Conservation (phyloP, 176 grass and related monocot species). For the Oryza brachyantha region DNA sequence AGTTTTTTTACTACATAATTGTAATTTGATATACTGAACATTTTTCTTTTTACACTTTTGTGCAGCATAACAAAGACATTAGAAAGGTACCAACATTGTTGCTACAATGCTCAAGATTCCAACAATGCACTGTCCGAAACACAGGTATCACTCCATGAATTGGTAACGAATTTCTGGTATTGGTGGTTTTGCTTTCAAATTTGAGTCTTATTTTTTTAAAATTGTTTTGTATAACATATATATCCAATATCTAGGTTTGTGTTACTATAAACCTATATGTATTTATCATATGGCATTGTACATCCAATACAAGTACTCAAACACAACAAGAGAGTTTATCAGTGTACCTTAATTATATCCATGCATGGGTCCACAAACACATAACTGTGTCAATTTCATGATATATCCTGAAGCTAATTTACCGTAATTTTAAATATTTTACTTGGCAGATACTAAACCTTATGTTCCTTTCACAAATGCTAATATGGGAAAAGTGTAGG, state of each 20-base stretch:
- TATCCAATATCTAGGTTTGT: not conserved
- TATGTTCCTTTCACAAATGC: not conserved
- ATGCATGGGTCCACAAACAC: not conserved
- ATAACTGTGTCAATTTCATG: not conserved
- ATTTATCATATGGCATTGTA: not conserved
- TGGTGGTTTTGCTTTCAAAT: not conserved
- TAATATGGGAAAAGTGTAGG: not conserved
- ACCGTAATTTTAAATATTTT: not conserved
- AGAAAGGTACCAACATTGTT: constrained; percentile 80
- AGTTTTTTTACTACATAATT: not conserved
- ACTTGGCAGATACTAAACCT: not conserved
- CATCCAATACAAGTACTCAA: not conserved
- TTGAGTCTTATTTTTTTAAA: not conserved
- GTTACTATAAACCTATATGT: not conserved
- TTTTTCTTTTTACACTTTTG: constrained; percentile 9
- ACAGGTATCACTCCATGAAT: constrained; percentile 45
- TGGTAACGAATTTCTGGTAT: not conserved
- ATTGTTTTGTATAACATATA: not conserved
- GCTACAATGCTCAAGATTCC: constrained; percentile 78
- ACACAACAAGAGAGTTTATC: too few species aligned
- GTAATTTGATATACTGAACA: not conserved
- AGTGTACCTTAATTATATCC: too few species aligned
- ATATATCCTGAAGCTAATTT: not conserved
- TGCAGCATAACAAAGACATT: constrained; percentile 66
- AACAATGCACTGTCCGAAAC: constrained; percentile 58